Evolutionary conservation across 139 green algal genomes (phyloP).

Genomic region (Penium margaritaceum): DNA sequence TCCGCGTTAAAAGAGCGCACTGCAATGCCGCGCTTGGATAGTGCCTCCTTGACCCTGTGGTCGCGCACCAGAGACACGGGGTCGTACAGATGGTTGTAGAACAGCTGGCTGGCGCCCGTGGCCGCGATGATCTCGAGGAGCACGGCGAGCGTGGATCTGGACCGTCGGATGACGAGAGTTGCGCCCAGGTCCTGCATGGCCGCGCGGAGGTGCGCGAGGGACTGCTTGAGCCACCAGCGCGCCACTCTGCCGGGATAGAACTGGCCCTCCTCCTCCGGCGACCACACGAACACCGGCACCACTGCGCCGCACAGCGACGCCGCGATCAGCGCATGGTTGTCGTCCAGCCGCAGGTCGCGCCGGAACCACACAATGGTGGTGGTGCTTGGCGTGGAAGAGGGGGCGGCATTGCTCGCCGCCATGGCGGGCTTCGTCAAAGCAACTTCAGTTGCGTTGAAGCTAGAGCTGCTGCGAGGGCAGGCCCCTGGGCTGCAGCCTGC

Average conservation of each 20-base stretch:
- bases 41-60: conserved; percentile 66
- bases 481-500: no score
- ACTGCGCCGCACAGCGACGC: conserved; percentile 28
- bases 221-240: conserved; percentile 51
- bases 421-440: no score
- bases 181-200: conserved; percentile 66
- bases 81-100: conserved; percentile 92
- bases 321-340: conserved; percentile 46
- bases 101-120: conserved; percentile 59
- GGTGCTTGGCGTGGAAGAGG: neutral
- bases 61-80: conserved; percentile 82
- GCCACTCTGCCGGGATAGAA: conserved; percentile 71
- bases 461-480: no score
- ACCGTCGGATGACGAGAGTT: conserved; percentile 58
- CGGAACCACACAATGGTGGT: conserved; percentile 43
- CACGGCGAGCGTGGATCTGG: conserved; percentile 49
- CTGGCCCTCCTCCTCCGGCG: conserved; percentile 84
- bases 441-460: no score
- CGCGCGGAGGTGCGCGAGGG: conserved; percentile 50
- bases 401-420: no score
- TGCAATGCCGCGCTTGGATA: conserved; percentile 49
- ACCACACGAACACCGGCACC: conserved; percentile 79
- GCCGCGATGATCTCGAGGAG: conserved; percentile 59
- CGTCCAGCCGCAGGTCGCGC: conserved; percentile 37
- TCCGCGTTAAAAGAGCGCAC: conserved; percentile 74